These are phyloP conservation scores for Anisogramma anomala DNA, from an alignment of 2,329 filamentous ascomycete species.

Conservation along the genomic window DNA sequence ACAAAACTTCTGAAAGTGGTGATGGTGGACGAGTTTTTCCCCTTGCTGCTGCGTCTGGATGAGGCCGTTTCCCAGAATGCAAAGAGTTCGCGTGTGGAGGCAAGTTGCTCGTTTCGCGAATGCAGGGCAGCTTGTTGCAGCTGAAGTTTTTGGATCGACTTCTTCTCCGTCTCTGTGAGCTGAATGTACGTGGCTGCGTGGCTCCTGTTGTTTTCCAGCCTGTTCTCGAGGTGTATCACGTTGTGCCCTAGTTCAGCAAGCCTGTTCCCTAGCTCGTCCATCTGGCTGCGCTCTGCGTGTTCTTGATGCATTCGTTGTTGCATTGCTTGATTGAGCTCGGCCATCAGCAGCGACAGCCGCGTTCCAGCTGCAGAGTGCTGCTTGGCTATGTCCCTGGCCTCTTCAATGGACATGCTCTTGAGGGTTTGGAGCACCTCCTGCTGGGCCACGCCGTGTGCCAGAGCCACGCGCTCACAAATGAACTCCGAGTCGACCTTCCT, in stretches of 20 bases:
- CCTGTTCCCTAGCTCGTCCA: not conserved
- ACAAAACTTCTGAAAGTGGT: constrained; percentile 20
- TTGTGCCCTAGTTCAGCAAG: not conserved
- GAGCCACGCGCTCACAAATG: not conserved
- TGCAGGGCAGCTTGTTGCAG: not conserved
- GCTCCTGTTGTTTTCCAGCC: not conserved
- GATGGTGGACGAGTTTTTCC: constrained; percentile 8
- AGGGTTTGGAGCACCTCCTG: not conserved
- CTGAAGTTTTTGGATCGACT: not conserved
- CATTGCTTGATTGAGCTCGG: not conserved
- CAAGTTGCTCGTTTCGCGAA: constrained; percentile 9
- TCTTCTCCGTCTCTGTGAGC: not conserved
- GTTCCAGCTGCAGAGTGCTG: not conserved
- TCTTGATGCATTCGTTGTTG: constrained; percentile 1
- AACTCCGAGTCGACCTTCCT: not conserved
- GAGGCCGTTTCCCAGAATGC: constrained; percentile 21
- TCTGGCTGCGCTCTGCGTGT: not conserved
- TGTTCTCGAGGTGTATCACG: not conserved
- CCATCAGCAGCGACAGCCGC: not conserved
- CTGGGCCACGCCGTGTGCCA: not conserved
- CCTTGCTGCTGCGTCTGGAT: constrained; percentile 11
- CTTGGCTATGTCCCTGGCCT: not conserved
- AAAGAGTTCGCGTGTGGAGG: constrained; percentile 17
- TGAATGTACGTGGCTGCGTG: not conserved
- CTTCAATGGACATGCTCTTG: not conserved